These are phyloP conservation scores for Tricholoma saponaceum DNA, from an alignment of 768 basidiomycete genomes.

Conservation along the genomic window DNA sequence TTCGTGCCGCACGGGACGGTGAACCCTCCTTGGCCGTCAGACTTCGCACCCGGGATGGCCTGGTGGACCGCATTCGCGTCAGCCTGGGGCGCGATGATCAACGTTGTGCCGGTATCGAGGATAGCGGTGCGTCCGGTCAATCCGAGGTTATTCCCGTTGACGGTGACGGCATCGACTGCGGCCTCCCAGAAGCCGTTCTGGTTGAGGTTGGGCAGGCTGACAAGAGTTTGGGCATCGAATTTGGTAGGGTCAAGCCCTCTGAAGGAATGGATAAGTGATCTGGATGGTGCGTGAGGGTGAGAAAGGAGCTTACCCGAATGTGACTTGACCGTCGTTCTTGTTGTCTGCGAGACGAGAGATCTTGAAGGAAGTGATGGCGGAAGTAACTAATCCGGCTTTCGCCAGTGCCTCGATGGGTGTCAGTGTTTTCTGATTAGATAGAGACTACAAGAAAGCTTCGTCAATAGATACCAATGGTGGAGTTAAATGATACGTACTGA, in stretches of 20 bases:
- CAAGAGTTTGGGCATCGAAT: slow-evolving; percentile 56
- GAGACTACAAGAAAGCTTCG: slow-evolving; percentile 28
- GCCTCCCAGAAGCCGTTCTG: slow-evolving; percentile 79
- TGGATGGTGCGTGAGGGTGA: neutral
- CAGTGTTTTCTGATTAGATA: slow-evolving; percentile 59
- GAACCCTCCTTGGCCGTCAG: slow-evolving; percentile 44
- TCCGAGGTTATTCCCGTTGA: slow-evolving; percentile 50
- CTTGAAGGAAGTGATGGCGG: slow-evolving; percentile 75
- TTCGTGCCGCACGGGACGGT: slow-evolving; percentile 47
- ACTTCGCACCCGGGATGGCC: slow-evolving; percentile 37
- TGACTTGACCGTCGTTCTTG: slow-evolving; percentile 74
- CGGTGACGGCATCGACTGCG: slow-evolving; percentile 50
- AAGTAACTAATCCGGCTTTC: slow-evolving; percentile 47
- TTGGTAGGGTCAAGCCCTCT: slow-evolving; percentile 65
- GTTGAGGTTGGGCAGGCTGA: slow-evolving; percentile 62
- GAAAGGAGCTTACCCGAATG: slow-evolving; percentile 53
- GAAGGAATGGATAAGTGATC: neutral
- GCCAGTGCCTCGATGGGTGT: slow-evolving; percentile 77
- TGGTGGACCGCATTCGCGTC: slow-evolving; percentile 39
- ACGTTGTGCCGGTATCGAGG: slow-evolving; percentile 58
- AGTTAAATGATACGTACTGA: slow-evolving; percentile 39
- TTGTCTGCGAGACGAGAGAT: slow-evolving; percentile 70
- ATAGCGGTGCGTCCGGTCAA: slow-evolving; percentile 68
- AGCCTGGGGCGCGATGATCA: slow-evolving; percentile 40
- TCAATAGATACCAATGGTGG: neutral